Evolutionary conservation across 768 basidiomycete genomes (phyloP), one percentile per base, ranked within the genome.

Genomic region (Russula earlei): DNA sequence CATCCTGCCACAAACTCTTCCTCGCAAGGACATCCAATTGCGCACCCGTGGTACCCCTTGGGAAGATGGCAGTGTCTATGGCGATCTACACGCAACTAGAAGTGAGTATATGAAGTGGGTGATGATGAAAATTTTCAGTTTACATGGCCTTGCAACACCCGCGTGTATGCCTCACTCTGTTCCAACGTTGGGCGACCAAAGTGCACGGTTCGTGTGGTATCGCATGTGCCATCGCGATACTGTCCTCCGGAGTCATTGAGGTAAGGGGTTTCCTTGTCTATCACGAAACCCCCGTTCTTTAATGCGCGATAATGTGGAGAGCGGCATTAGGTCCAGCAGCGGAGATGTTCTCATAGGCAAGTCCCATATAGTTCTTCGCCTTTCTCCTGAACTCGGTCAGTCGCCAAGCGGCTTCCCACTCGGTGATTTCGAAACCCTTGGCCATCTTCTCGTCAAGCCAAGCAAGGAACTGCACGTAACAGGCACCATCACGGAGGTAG

Each of bases 141-240:
- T 74, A 91, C 90, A 72, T 99, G 96, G 8, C 94, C 95, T 71
- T 99, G 96, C 55, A 99, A 68, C 41, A 98, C 96, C 44, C 92
- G 78, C 29, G 96, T 99, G 70, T 84, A 99, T 1, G 95, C 92
- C 62, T 93, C 87, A 67, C 82, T 85, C 67, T 91, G 84, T 60
- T 91, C 86, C n/a, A 75, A 58, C n/a, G 85, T 82, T 7, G 89
- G 88, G n/a, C 83, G 79, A 40, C 92, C 91, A 65, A 94, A 90
- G 71, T 91, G 88, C 27, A 91, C 71, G 0, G 88, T 90, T 47
- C 87, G 79, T 14, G 85, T 87, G 24, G 85, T 88, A 66, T 90
- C 85, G 69, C 85, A 87, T 10, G 95, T 98, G 5, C 92, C 94
- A 65, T 97, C 94, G 60, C 77, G 74, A 68, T 87, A 91, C 67